Evolutionary conservation across 1,284 basidiomycete species (phyloP).

Genomic region (Psilocybe mexicana): DNA sequence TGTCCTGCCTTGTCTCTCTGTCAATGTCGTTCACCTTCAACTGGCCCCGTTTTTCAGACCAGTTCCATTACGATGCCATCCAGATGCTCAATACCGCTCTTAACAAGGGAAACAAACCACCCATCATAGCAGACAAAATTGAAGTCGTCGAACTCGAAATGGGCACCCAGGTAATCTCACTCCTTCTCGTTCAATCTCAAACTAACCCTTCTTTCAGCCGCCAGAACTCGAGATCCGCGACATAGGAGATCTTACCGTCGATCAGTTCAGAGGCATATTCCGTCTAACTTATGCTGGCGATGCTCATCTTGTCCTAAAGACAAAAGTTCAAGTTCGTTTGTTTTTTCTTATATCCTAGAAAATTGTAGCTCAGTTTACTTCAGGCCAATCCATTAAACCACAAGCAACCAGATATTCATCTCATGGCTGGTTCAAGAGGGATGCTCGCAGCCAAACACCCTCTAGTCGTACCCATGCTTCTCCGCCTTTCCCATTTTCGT

Average conservation of each 20-base stretch:
- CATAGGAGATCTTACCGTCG: constrained; percentile 94
- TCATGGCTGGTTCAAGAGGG: constrained; percentile 73
- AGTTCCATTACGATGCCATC: constrained; percentile 92
- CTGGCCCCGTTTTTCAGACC: constrained; percentile 96
- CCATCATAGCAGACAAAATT: constrained; percentile 96
- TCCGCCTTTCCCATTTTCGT: constrained; percentile 93
- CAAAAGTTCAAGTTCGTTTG: constrained; percentile 85
- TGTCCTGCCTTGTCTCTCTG: not conserved
- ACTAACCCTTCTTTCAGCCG: constrained; percentile 54
- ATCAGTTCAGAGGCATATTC: constrained; percentile 98
- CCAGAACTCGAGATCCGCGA: constrained; percentile 97
- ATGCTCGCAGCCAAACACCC: constrained; percentile 93
- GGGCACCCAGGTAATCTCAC: constrained; percentile 83
- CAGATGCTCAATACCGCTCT: constrained; percentile 93
- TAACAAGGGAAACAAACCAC: constrained; percentile 97
- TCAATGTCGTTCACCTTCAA: constrained; percentile 96
- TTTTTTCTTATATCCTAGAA: not conserved
- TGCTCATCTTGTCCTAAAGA: constrained; percentile 93
- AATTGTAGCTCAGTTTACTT: constrained; percentile 3
- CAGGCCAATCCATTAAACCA: constrained; percentile 96
- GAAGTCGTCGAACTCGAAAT: constrained; percentile 97
- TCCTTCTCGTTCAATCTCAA: not conserved
- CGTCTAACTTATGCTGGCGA: constrained; percentile 95
- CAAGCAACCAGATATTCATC: constrained; percentile 80
- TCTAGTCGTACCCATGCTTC: constrained; percentile 95